phyloP scores from a whole-genome alignment of 257 asterid species.

The Solanum megistacrolobum region DNA sequence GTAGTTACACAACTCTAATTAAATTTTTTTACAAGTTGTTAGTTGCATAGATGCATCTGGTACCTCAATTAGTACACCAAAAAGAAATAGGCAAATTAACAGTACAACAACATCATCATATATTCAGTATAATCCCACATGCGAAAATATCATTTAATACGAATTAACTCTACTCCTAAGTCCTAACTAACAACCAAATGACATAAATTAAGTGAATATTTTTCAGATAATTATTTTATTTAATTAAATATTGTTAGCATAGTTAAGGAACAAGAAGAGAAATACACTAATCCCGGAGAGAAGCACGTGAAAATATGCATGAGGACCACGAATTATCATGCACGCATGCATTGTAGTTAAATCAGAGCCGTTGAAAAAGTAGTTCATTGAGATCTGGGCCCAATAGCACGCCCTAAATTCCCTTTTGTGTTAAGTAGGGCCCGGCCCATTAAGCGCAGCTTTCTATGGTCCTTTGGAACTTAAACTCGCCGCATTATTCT shows the following conservation, averaged over 20 bases:
- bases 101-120: too few relatives aligned
- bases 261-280: neutral
- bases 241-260: neutral
- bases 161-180: neutral
- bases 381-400: neutral
- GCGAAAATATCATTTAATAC: too few relatives aligned
- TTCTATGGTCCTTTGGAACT: slow-evolving; percentile 33
- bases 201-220: neutral
- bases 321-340: slow-evolving; percentile 1
- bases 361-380: neutral
- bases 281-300: neutral
- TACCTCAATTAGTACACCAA: too few relatives aligned
- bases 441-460: neutral
- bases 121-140: too few relatives aligned
- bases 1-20: neutral
- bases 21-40: too few relatives aligned
- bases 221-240: neutral
- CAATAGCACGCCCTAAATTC: neutral
- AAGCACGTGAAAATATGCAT: neutral
- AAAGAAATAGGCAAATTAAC: too few relatives aligned
- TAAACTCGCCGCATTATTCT: slow-evolving; percentile 39
- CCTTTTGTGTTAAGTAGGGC: neutral
- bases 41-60: too few relatives aligned
- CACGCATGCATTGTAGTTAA: neutral
- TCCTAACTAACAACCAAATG: neutral